Conservation (phyloP, 1,284 basidiomycete genomes). For the Coniferiporia weirii region DNA sequence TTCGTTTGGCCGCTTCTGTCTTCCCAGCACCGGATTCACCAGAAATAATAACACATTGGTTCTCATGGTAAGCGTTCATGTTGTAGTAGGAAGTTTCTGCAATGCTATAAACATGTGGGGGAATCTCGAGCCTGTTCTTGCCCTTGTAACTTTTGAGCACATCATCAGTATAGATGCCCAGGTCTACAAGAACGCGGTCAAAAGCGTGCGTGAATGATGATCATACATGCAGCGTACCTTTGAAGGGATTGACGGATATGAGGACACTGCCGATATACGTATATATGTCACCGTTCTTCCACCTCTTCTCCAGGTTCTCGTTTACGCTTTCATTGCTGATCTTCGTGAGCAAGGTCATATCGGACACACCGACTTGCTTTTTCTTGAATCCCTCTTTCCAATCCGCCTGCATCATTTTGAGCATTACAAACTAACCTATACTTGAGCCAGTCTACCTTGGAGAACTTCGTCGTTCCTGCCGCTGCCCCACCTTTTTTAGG, state of each 20-base stretch:
- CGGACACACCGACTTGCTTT: conserved; percentile 94
- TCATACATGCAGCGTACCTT: conserved; percentile 49
- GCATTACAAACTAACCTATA: background rate
- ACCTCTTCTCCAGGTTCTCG: conserved; percentile 95
- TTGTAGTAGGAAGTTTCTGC: conserved; percentile 98
- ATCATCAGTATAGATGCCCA: conserved; percentile 95
- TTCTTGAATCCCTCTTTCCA: conserved; percentile 99
- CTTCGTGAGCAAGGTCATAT: conserved; percentile 97
- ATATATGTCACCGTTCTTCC: conserved; percentile 95
- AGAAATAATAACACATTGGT: conserved; percentile 99
- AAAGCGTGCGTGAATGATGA: conserved; percentile 15
- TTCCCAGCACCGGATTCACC: conserved; percentile 98
- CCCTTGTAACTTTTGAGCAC: conserved; percentile 85
- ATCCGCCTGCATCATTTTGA: conserved; percentile 61
- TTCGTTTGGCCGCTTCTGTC: conserved; percentile 95
- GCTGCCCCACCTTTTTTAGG: conserved; percentile 53
- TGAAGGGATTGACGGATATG: conserved; percentile 98
- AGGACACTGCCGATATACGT: conserved; percentile 98
- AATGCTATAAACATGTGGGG: conserved; percentile 97
- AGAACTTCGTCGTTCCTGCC: conserved; percentile 54
- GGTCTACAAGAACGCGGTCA: conserved; percentile 46
- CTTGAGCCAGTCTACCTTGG: conserved; percentile 48
- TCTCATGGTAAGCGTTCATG: conserved; percentile 99
- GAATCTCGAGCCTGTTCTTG: conserved; percentile 97
- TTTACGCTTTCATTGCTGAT: conserved; percentile 99